Conservation (phyloP, 1,284 basidiomycete genomes). For the Sporisorium sorghi region DNA sequence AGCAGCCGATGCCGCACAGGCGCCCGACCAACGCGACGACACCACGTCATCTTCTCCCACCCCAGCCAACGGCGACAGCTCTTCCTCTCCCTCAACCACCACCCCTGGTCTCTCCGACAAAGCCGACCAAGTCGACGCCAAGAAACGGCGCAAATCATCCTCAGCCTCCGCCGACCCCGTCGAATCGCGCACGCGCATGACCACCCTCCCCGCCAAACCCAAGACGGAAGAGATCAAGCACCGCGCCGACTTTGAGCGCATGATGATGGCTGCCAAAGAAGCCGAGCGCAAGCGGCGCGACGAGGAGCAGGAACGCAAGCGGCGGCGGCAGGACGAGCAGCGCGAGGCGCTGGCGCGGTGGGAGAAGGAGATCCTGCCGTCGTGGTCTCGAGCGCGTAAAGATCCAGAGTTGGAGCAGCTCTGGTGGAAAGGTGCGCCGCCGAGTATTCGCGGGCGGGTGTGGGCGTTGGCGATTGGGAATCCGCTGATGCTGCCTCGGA, state of each 20-base stretch:
- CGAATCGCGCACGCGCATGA: conserved; percentile 75
- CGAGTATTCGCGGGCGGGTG: conserved; percentile 82
- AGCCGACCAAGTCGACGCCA: conserved; percentile 31
- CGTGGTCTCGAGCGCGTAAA: conserved; percentile 81
- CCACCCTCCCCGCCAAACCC: conserved; percentile 85
- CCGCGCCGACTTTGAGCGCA: conserved; percentile 85
- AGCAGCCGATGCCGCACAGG: conserved; percentile 18
- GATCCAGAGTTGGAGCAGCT: conserved; percentile 77
- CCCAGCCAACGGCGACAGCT: background rate
- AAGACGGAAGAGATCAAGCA: conserved; percentile 84
- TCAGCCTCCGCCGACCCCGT: conserved; percentile 68
- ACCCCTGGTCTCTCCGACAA: conserved; percentile 43
- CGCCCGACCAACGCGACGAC: background rate
- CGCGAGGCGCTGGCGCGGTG: conserved; percentile 79
- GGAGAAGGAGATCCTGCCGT: conserved; percentile 83
- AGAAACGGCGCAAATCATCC: conserved; percentile 42
- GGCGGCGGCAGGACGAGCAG: conserved; percentile 66
- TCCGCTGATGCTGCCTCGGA: conserved; percentile 77
- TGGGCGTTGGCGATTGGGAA: conserved; percentile 93
- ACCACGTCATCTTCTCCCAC: conserved; percentile 1
- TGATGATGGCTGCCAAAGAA: conserved; percentile 78
- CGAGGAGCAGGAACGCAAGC: conserved; percentile 46
- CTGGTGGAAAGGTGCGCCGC: conserved; percentile 94
- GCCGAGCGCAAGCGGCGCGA: conserved; percentile 49
- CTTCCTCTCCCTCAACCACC: background rate